Percentiles rank a stretch among this genome's conserved stretches.
These are phyloP conservation scores for Domatiomyces catenatus DNA, from an alignment of 2,329 filamentous ascomycete species.

Conservation along the genomic window DNA sequence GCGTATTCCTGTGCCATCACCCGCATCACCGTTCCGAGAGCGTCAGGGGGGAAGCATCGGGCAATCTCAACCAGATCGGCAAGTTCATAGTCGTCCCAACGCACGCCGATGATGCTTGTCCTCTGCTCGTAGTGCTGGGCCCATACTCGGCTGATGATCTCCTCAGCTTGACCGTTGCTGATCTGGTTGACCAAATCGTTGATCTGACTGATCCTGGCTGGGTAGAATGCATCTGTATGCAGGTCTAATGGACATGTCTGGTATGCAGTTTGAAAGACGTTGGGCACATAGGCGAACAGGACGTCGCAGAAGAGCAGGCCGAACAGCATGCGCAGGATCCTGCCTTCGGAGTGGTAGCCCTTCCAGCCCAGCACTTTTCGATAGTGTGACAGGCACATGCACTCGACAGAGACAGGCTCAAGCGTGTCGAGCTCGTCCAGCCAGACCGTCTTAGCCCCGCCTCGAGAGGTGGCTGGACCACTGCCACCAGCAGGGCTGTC, in stretches of 20 bases:
- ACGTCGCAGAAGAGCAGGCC: slow-evolving; percentile 87
- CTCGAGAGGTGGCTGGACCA: neutral
- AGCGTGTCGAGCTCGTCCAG: slow-evolving; percentile 56
- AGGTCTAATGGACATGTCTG: slow-evolving; percentile 89
- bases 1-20: slow-evolving; percentile 92
- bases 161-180: slow-evolving; percentile 59
- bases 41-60: slow-evolving; percentile 61
- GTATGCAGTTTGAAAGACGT: slow-evolving; percentile 91
- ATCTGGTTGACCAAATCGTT: slow-evolving; percentile 76
- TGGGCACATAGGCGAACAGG: slow-evolving; percentile 81
- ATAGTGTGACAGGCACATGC: slow-evolving; percentile 84
- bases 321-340: slow-evolving; percentile 80
- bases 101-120: slow-evolving; percentile 79
- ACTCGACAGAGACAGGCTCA: slow-evolving; percentile 74
- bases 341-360: slow-evolving; percentile 84
- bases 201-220: slow-evolving; percentile 72
- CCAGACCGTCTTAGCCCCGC: slow-evolving; percentile 62
- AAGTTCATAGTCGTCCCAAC: slow-evolving; percentile 66
- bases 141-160: slow-evolving; percentile 54
- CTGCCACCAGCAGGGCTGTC: slow-evolving; percentile 22
- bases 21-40: slow-evolving; percentile 71
- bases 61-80: slow-evolving; percentile 67
- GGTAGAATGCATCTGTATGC: slow-evolving; percentile 83
- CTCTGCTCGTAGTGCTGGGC: slow-evolving; percentile 49
- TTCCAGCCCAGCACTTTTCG: slow-evolving; percentile 65